Conservation (phyloP, 768 basidiomycete genomes). For the Kondoa malvinella region DNA sequence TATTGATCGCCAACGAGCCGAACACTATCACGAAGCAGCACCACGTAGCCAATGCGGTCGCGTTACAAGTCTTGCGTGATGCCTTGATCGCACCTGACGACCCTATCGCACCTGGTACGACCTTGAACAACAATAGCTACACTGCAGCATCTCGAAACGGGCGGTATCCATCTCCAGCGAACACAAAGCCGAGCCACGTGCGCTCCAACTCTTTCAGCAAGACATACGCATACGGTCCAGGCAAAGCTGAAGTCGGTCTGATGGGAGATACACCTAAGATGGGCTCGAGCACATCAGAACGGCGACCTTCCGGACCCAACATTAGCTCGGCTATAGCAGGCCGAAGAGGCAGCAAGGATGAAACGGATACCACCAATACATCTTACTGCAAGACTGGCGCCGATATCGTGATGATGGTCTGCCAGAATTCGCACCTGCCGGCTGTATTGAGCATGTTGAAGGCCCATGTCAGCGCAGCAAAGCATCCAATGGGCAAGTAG, state of each 20-base stretch:
- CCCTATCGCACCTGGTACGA: neutral
- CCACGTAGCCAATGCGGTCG: constrained; percentile 53
- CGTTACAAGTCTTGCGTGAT: constrained; percentile 70
- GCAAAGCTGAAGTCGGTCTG: constrained; percentile 17
- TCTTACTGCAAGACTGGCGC: constrained; percentile 50
- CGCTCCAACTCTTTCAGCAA: constrained; percentile 23
- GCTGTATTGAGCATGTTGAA: constrained; percentile 44
- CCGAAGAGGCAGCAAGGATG: constrained; percentile 8
- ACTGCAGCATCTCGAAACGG: constrained; percentile 6
- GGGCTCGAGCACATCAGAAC: neutral
- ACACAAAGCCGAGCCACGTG: constrained; percentile 10
- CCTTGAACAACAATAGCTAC: constrained; percentile 17
- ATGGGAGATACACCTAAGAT: constrained; percentile 1
- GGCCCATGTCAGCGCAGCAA: constrained; percentile 12
- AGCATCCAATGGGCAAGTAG: neutral
- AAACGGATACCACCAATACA: neutral
- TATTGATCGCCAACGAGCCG: neutral
- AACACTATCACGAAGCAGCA: neutral
- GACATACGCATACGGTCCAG: constrained; percentile 17
- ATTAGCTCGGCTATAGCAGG: neutral
- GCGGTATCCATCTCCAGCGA: constrained; percentile 16
- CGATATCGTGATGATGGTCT: constrained; percentile 66
- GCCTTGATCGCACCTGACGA: constrained; percentile 43
- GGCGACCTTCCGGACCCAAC: neutral
- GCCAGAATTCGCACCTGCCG: constrained; percentile 75